Base-by-base conservation (phyloP, 2,329 filamentous ascomycete genomes). In the Verticillium nubilum region DNA sequence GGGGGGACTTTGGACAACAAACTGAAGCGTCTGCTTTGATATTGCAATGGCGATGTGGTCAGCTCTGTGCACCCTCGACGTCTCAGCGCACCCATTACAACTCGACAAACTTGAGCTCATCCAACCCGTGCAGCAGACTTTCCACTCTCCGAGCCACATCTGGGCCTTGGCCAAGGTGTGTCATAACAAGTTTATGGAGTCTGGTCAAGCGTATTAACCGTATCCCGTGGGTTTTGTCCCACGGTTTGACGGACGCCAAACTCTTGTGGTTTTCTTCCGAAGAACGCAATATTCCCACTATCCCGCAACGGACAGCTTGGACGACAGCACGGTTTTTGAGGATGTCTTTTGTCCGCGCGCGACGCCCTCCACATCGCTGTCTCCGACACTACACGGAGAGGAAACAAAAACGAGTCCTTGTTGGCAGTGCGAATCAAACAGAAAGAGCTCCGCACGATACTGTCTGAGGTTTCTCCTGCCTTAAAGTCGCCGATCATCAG, bases 351-450 rank as follows among this genome's bases (percentile, higher is more conserved):
- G 91, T 89, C 84, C 91, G 91, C 83, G 87, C 80, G 78, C 70
- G 77, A 79, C 75, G 86, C 89, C 88, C 86, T 87, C 85, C 84
- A 31, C 29, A 74, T 72, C 71, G 68, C 71, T 68, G 69, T 70
- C 67, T 58, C 67, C 58, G 53, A 63, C 66, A 68, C 68, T 63
- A 66, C 71, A 69, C 69, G 86, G 86, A 86, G 89, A 87, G 90
- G 88, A 93, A 89, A 80, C 89, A 96, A 97, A 97, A 92, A 95
- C 91, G 79, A 86, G 88, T 96, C 91, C 88, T 81, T 74, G 89
- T 90, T 87, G 90, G 88, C 85, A 88, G 84, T 91, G 91, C 89
- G 83, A 79, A 72, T 84, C 90, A 87, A 70, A 92, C 88, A 81
- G 90, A 93, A 86, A 88, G 84, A 86, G 76, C 74, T 68, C 64